These are phyloP conservation scores for Russula vinacea DNA, from an alignment of 768 basidiomycete species.

Conservation along the genomic window DNA sequence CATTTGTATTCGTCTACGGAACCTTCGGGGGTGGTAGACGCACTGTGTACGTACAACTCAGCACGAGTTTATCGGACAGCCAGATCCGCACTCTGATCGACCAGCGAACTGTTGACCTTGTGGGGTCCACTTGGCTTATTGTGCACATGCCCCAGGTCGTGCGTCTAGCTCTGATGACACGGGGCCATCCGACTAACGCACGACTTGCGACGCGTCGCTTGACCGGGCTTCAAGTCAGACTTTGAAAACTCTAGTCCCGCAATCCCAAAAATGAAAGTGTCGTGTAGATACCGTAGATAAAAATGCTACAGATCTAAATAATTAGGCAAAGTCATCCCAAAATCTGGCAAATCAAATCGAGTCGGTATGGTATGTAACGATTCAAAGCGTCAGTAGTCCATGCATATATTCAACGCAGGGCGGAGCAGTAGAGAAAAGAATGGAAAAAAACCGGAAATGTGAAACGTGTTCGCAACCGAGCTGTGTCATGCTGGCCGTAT, in stretches of 20 bases:
- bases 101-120: background rate
- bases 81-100: conserved; percentile 22
- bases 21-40: conserved; percentile 4
- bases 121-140: background rate
- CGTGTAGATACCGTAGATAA: background rate
- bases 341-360: background rate
- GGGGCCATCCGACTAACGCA: background rate
- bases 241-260: background rate
- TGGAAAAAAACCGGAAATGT: conserved; percentile 17
- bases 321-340: background rate
- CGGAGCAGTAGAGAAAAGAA: conserved; percentile 3
- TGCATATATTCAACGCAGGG: conserved; percentile 4
- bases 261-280: background rate
- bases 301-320: background rate
- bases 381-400: conserved; percentile 15
- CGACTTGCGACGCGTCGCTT: background rate
- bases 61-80: conserved; percentile 18
- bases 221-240: background rate
- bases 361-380: conserved; percentile 14
- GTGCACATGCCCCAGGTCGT: background rate
- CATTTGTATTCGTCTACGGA: conserved; percentile 22
- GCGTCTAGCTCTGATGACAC: conserved; percentile 16
- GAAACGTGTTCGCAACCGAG: conserved; percentile 25
- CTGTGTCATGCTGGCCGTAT: conserved; percentile 5
- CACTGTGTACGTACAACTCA: conserved; percentile 14